phyloP scores from a whole-genome alignment of 2,329 filamentous ascomycete genomes.

The Fusarium sp. region DNA sequence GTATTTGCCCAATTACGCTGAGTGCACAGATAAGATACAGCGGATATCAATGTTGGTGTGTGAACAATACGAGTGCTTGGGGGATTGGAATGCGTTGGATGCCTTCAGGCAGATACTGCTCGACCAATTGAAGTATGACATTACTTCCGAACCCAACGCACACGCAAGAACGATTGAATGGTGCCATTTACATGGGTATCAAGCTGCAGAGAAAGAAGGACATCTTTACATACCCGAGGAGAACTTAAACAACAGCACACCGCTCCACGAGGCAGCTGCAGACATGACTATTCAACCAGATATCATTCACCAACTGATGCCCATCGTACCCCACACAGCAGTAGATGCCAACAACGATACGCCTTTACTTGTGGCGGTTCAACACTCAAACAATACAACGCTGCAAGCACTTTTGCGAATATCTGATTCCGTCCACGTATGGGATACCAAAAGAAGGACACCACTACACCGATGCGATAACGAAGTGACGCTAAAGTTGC shows the following conservation, averaged over 20 bases:
- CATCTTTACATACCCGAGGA: conserved; percentile 1
- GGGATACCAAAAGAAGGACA: conserved; percentile 9
- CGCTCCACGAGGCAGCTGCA: conserved; percentile 13
- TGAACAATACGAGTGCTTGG: conserved; percentile 19
- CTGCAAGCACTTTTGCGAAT: conserved; percentile 4
- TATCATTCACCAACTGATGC: conserved; percentile 18
- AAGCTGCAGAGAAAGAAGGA: not conserved
- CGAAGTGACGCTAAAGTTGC: not conserved
- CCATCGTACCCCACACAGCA: not conserved
- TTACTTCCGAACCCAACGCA: conserved; percentile 7
- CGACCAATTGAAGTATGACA: not conserved
- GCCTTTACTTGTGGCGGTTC: conserved; percentile 17
- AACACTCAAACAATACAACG: conserved; percentile 14
- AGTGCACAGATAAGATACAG: not conserved
- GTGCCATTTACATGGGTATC: conserved; percentile 8
- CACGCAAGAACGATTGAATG: conserved; percentile 8
- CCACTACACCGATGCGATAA: conserved; percentile 19
- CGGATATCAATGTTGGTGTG: conserved; percentile 14
- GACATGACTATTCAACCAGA: not conserved
- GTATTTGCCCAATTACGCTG: not conserved
- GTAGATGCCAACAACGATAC: conserved; percentile 14
- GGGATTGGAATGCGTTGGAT: conserved; percentile 7
- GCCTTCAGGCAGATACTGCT: conserved; percentile 8
- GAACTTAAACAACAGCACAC: not conserved
- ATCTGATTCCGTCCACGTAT: conserved; percentile 6